A percentile compares a stretch with the other conserved stretches of the same genome.
phyloP scores from a whole-genome alignment of 2,329 filamentous ascomycete genomes.

The Fusarium nurragi region DNA sequence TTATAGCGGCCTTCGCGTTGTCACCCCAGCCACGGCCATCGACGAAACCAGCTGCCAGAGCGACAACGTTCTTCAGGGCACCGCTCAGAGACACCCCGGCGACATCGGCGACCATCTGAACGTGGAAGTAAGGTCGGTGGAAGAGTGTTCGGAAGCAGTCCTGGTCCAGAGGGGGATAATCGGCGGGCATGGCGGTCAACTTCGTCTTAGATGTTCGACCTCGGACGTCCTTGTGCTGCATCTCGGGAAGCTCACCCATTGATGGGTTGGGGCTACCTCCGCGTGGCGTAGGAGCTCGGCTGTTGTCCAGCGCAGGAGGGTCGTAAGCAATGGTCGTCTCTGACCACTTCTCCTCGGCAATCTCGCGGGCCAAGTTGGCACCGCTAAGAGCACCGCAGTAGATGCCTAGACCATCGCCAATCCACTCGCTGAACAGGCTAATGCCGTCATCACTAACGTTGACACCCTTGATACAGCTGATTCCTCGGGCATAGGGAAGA shows the following conservation, averaged over 20 bases:
- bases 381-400: slow-evolving; percentile 96
- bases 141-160: slow-evolving; percentile 85
- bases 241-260: slow-evolving; percentile 63
- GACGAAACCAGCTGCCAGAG: slow-evolving; percentile 92
- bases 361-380: slow-evolving; percentile 95
- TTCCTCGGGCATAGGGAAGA: slow-evolving; percentile 88
- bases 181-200: slow-evolving; percentile 78
- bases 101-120: slow-evolving; percentile 93
- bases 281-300: slow-evolving; percentile 70
- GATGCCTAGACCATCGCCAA: slow-evolving; percentile 89
- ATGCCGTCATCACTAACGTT: slow-evolving; percentile 89
- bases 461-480: slow-evolving; percentile 98
- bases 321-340: slow-evolving; percentile 98
- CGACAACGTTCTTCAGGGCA: slow-evolving; percentile 96
- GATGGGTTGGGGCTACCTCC: slow-evolving; percentile 59
- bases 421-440: slow-evolving; percentile 92
- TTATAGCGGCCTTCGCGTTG: slow-evolving; percentile 98
- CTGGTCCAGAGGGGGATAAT: slow-evolving; percentile 90
- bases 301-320: slow-evolving; percentile 84
- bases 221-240: slow-evolving; percentile 74
- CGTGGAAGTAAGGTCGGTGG: slow-evolving; percentile 97
- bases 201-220: slow-evolving; percentile 74
- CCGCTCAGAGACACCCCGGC: slow-evolving; percentile 94
- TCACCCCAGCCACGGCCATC: slow-evolving; percentile 97
- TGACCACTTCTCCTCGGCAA: slow-evolving; percentile 94